Percentiles rank a stretch among this genome's conserved stretches.
phyloP scores from a whole-genome alignment of 1,284 basidiomycete species.

The Naganishia liquefaciens region DNA sequence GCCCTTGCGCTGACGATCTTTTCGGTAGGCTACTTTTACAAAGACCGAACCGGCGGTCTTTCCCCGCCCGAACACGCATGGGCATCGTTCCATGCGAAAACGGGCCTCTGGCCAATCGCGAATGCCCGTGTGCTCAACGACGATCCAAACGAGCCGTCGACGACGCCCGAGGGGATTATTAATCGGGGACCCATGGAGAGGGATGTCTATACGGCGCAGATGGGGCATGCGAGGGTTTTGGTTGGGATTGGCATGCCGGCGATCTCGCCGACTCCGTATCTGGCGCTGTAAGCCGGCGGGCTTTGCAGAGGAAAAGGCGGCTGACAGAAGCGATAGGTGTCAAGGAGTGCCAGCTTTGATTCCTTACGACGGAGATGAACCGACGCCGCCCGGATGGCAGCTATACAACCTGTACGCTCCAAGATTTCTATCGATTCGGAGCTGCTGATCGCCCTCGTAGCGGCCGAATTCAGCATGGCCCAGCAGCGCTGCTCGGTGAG shows the following conservation, averaged over 20 bases:
- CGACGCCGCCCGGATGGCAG: slow-evolving; percentile 6
- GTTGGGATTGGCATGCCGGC: slow-evolving; percentile 16
- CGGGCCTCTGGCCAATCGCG: slow-evolving; percentile 12
- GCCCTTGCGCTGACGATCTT: not conserved
- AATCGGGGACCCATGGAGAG: slow-evolving; percentile 2
- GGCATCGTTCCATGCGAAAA: not conserved
- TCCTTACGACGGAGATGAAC: slow-evolving; percentile 16
- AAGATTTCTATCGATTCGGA: not conserved
- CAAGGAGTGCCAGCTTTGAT: slow-evolving; percentile 23
- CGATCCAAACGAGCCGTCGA: not conserved
- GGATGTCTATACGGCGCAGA: slow-evolving; percentile 5
- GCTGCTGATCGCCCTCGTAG: not conserved
- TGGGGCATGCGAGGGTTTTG: slow-evolving; percentile 15
- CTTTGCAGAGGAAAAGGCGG: not conserved
- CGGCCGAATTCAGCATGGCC: slow-evolving; percentile 11
- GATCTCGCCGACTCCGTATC: slow-evolving; percentile 20
- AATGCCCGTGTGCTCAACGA: slow-evolving; percentile 11
- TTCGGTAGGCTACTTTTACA: slow-evolving; percentile 20
- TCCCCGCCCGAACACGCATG: slow-evolving; percentile 1
- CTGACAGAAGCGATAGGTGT: not conserved
- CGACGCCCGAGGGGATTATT: slow-evolving; percentile 1
- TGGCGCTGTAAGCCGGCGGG: slow-evolving; percentile 8
- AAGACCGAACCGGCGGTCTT: slow-evolving; percentile 1
- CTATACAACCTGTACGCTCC: slow-evolving; percentile 11
- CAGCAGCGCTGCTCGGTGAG: not conserved